phyloP scores from a whole-genome alignment of 371 early-diverging fungal species.

The Nematocida parisii region DNA sequence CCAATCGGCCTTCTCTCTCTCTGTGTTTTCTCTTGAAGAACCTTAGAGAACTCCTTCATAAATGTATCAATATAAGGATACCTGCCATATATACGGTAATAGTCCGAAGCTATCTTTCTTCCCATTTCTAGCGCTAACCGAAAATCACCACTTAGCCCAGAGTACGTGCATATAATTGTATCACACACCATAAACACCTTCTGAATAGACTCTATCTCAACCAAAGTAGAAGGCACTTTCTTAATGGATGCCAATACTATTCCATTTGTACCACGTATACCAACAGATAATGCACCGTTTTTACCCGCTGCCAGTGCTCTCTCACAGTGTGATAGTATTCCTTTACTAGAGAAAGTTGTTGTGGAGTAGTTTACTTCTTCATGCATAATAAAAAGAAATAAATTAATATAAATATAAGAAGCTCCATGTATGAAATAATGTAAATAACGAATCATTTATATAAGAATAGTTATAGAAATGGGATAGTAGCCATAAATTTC shows the following conservation, averaged over 20 bases:
- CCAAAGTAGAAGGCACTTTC: constrained; percentile 58
- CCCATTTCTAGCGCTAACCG: constrained; percentile 60
- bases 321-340: constrained; percentile 69
- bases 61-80: constrained; percentile 66
- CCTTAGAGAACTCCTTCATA: constrained; percentile 60
- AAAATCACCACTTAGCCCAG: constrained; percentile 70
- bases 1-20: constrained; percentile 70
- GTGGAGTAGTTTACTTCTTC: constrained; percentile 65
- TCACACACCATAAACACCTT: constrained; percentile 67
- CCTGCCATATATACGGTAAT: constrained; percentile 64
- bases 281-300: constrained; percentile 66
- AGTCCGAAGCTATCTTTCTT: constrained; percentile 65
- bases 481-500: too few species aligned
- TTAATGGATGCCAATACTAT: constrained; percentile 66
- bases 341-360: constrained; percentile 68
- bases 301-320: constrained; percentile 68
- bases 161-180: constrained; percentile 65
- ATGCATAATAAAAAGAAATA: constrained; percentile 58
- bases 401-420: constrained; percentile 26
- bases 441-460: too few species aligned
- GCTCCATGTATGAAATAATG: too few species aligned
- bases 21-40: constrained; percentile 68
- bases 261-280: constrained; percentile 63
- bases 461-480: too few species aligned
- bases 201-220: constrained; percentile 53